Evolutionary conservation across 2,329 filamentous ascomycete species (phyloP), one percentile per base, ranked within the genome.

Genomic region (Penicillium vulpinum): DNA sequence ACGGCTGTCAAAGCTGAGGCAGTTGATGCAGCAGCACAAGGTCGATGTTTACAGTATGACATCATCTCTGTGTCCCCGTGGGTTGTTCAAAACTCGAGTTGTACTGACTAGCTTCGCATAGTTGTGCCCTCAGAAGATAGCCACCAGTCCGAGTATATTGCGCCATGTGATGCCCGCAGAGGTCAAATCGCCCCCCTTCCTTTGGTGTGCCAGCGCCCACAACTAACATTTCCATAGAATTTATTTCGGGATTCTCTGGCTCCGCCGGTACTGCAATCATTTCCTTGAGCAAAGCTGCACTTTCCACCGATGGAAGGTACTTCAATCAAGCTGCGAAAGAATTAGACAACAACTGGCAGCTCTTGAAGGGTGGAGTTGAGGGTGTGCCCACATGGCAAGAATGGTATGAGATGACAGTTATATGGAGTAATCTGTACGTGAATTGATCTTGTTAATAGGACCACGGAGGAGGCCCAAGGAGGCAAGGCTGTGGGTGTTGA

Each of bases 351-450:
- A 97, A 97, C 75, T 99, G 94, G 94, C 80, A 85, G 48, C 81
- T 99, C 39, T 80, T 99, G 60, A 99, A 97, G 79, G 91, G 96
- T 69, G 94, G 94, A 6, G 81, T 96, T 46, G 90, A 94, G 70
- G 91, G 96, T 74, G 92, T 97, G 10, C 93, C 91, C 1, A 97
- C 93, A 0, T 99, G 94, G 90, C 91, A 97, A 72, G 94, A 97
- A 75, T 99, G 94, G 94, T 86, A 87, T 54, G 67, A 24, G 16
- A 26, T 53, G 7, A 50, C 29, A 22, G 36, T 51, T 31, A 60
- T 44, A 1, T 7, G 18, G 38, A 2, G 13, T 38, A 48, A 5
- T 21, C 39, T 44, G 22, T 13, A n/a, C n/a, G 29, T 39, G 24
- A 47, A 54, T 56, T 67, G 56, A 69, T 26, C 36, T 21, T 33